phyloP scores from a whole-genome alignment of 352 stramenopile genomes.

The Phytophthora parvispora region DNA sequence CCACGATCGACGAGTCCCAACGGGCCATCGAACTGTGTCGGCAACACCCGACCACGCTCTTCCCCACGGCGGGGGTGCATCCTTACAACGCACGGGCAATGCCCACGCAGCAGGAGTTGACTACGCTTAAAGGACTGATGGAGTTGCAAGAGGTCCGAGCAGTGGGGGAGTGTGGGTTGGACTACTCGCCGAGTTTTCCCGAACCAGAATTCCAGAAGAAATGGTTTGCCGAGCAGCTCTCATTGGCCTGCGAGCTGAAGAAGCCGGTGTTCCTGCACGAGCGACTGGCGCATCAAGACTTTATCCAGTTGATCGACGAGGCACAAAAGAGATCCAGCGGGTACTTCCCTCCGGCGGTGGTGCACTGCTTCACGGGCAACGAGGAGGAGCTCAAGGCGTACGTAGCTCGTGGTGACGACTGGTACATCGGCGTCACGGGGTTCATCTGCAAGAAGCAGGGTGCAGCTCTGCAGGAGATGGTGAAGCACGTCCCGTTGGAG shows the following conservation, averaged over 20 bases:
- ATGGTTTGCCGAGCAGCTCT: conserved; percentile 77
- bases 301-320: conserved; percentile 75
- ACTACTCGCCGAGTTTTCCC: conserved; percentile 80
- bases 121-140: conserved; percentile 41
- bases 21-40: conserved; percentile 64
- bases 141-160: conserved; percentile 46
- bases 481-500: conserved; percentile 75
- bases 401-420: conserved; percentile 67
- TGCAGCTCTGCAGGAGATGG: conserved; percentile 59
- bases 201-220: conserved; percentile 50
- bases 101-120: conserved; percentile 48
- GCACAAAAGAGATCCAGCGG: conserved; percentile 45
- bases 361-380: conserved; percentile 94
- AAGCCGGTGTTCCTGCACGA: conserved; percentile 91
- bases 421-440: conserved; percentile 93
- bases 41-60: conserved; percentile 61
- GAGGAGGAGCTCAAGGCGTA: conserved; percentile 81
- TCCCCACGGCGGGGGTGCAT: conserved; percentile 82
- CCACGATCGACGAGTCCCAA: conserved; percentile 75
- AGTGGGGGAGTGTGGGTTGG: conserved; percentile 85
- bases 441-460: conserved; percentile 91
- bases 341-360: conserved; percentile 69
- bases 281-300: conserved; percentile 79
- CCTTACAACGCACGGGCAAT: conserved; percentile 71
- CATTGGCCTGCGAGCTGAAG: conserved; percentile 65